Conservation (phyloP, 176 grass and related monocot species). For the Aegilops tauschii region DNA sequence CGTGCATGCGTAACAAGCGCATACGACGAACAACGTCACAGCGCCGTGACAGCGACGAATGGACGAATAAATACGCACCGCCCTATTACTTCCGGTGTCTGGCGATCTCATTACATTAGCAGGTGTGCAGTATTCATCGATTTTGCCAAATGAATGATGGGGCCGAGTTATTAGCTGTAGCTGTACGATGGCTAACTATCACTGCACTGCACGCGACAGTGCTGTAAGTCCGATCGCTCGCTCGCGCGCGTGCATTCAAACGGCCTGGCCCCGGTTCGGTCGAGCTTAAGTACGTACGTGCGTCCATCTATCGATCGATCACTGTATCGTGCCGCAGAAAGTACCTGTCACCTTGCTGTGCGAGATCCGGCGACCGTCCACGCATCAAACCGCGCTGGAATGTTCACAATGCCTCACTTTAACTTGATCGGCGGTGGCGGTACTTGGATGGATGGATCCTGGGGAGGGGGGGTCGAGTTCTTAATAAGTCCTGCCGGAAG, state of each 20-base stretch:
- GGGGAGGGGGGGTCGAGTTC: neutral
- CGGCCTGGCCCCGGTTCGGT: neutral
- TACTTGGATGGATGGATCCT: slow-evolving; percentile 5
- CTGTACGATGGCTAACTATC: neutral
- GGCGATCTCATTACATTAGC: neutral
- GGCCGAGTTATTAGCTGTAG: neutral
- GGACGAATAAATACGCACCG: neutral
- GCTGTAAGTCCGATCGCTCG: neutral
- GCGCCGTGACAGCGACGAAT: neutral
- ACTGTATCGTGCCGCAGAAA: neutral
- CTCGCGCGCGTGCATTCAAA: neutral
- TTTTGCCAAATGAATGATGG: neutral
- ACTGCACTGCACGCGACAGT: slow-evolving; percentile 5
- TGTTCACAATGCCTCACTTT: slow-evolving; percentile 1
- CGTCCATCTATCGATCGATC: neutral
- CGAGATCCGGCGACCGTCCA: neutral
- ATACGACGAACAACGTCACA: neutral
- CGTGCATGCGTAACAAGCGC: neutral
- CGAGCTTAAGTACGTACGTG: neutral
- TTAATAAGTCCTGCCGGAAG: neutral
- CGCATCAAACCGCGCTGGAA: neutral
- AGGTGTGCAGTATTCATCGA: neutral
- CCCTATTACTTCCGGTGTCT: neutral
- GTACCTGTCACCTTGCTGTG: slow-evolving; percentile 39
- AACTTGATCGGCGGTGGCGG: neutral